Evolutionary conservation across 768 basidiomycete genomes (phyloP).

Genomic region (Termitomyces sp.): DNA sequence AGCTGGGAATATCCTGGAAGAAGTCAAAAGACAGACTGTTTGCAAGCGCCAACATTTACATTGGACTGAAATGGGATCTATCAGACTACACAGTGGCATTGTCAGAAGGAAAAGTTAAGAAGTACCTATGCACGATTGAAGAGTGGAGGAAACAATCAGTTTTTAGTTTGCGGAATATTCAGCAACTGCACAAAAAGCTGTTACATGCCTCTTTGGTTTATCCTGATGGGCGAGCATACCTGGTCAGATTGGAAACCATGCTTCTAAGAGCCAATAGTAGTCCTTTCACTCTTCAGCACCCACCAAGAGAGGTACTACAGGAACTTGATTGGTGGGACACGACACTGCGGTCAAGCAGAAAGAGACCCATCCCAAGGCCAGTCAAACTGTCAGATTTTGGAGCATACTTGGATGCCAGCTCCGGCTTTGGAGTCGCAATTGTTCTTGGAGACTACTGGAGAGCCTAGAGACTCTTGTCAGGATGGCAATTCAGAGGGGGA

Average conservation of each 20-base stretch:
- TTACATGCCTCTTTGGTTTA: slow-evolving; percentile 17
- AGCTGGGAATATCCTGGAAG: slow-evolving; percentile 11
- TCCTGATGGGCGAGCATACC: no score
- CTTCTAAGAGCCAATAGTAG: slow-evolving; percentile 11
- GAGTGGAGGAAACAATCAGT: no score
- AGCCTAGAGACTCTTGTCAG: slow-evolving; percentile 7
- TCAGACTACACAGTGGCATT: background rate
- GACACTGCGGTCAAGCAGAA: background rate
- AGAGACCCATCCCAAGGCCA: no score
- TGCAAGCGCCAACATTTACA: background rate
- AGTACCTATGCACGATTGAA: no score
- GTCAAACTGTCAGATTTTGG: slow-evolving; percentile 12
- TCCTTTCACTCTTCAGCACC: slow-evolving; percentile 20
- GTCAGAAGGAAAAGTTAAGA: background rate
- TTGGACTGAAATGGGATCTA: slow-evolving; percentile 6
- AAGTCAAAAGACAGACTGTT: slow-evolving; percentile 1
- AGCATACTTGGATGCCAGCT: slow-evolving; percentile 31
- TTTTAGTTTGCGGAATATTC: slow-evolving; percentile 8
- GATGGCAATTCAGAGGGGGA: no score
- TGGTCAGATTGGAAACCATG: no score
- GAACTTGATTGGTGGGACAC: slow-evolving; percentile 20
- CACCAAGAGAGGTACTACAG: background rate
- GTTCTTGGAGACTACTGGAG: no score
- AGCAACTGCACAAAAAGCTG: slow-evolving; percentile 15
- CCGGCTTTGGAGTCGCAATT: no score